Evolutionary conservation across 202 grass and related monocot genomes (phyloP).

Genomic region (Zizania palustris): DNA sequence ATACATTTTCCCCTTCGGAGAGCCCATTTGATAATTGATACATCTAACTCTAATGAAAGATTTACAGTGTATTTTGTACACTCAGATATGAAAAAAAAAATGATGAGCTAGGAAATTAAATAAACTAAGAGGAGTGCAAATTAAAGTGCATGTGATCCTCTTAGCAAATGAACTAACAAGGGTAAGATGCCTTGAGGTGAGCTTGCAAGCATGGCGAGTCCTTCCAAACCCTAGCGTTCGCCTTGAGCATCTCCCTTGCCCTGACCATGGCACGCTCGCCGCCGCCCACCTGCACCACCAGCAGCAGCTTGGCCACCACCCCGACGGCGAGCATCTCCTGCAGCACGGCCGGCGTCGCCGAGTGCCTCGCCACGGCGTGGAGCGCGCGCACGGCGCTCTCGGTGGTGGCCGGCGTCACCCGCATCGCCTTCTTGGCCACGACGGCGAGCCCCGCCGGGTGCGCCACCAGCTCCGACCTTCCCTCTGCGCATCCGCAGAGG

Average conservation of each 20-base stretch:
- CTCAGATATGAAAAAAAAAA: background rate
- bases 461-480: constrained; percentile 59
- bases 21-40: background rate
- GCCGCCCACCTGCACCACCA: constrained; percentile 59
- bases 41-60: background rate
- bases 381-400: constrained; percentile 65
- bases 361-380: constrained; percentile 47
- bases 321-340: constrained; percentile 77
- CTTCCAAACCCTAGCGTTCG: constrained; percentile 73
- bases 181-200: constrained; percentile 56
- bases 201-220: constrained; percentile 58
- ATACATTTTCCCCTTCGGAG: background rate
- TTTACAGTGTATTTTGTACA: background rate
- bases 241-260: constrained; percentile 57
- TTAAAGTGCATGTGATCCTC: constrained; percentile 17
- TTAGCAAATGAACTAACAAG: background rate
- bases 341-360: constrained; percentile 43
- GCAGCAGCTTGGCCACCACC: constrained; percentile 63
- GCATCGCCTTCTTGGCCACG: constrained; percentile 61
- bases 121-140: background rate
- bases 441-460: constrained; percentile 74
- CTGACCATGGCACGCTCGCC: constrained; percentile 40
- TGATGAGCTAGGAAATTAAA: no score
- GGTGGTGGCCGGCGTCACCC: constrained; percentile 48
- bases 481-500: constrained; percentile 65